A percentile compares a stretch with the other conserved stretches of the same genome.
phyloP scores from a whole-genome alignment of 2,329 filamentous ascomycete genomes.

The Fusarium devonianum region DNA sequence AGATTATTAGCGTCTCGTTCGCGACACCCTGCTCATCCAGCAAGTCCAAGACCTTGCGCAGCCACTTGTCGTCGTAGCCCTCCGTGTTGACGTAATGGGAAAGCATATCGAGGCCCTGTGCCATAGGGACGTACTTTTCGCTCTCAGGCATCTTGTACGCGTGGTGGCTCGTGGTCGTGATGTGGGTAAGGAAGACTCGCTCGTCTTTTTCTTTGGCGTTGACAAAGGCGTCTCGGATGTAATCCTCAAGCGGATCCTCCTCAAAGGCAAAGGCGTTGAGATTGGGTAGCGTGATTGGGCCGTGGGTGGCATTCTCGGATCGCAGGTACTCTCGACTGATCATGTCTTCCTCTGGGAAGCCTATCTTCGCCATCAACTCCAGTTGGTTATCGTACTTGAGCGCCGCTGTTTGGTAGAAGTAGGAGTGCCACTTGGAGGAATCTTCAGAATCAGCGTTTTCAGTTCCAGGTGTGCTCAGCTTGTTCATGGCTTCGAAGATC shows the following conservation, averaged over 20 bases:
- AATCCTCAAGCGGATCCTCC: slow-evolving; percentile 44
- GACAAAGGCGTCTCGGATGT: slow-evolving; percentile 44
- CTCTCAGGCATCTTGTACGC: slow-evolving; percentile 42
- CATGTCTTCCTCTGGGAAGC: slow-evolving; percentile 41
- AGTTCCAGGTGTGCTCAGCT: slow-evolving; percentile 14
- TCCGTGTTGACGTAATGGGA: slow-evolving; percentile 45
- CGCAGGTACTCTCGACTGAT: slow-evolving; percentile 43
- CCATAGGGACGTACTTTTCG: slow-evolving; percentile 40
- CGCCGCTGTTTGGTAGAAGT: slow-evolving; percentile 45
- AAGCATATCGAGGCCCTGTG: slow-evolving; percentile 40
- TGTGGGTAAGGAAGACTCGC: slow-evolving; percentile 45
- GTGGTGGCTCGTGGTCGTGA: slow-evolving; percentile 48
- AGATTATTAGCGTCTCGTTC: slow-evolving; percentile 45
- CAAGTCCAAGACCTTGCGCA: slow-evolving; percentile 42
- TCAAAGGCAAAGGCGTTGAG: slow-evolving; percentile 49
- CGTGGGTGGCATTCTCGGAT: slow-evolving; percentile 42
- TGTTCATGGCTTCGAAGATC: slow-evolving; percentile 47
- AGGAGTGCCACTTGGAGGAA: slow-evolving; percentile 43
- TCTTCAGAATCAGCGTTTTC: slow-evolving; percentile 9
- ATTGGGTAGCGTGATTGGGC: slow-evolving; percentile 40
- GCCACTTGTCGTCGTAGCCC: slow-evolving; percentile 45
- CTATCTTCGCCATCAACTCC: slow-evolving; percentile 42
- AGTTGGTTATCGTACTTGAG: slow-evolving; percentile 45
- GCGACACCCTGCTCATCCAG: slow-evolving; percentile 45
- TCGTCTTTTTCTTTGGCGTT: slow-evolving; percentile 44